Conservation (phyloP, 2,329 filamentous ascomycete species). For the Botrytis porri region DNA sequence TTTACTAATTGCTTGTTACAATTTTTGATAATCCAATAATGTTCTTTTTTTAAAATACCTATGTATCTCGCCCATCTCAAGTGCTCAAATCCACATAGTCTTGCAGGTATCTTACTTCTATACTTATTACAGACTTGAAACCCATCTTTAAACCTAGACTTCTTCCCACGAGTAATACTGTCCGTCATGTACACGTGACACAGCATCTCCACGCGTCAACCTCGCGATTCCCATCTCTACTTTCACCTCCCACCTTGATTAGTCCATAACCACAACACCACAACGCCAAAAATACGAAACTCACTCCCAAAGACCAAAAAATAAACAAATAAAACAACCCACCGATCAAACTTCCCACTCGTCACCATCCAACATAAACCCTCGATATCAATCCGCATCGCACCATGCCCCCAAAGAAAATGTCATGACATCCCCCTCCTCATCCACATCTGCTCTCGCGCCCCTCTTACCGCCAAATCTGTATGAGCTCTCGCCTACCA, state of each 20-base stretch:
- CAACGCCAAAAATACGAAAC: background rate
- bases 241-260: background rate
- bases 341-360: background rate
- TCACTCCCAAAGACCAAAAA: background rate
- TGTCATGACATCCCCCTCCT: constrained; percentile 48
- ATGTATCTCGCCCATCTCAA: background rate
- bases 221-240: constrained; percentile 9
- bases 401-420: constrained; percentile 32
- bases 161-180: background rate
- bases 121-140: background rate
- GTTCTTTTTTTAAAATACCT: too few species aligned
- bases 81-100: background rate
- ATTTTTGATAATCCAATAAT: background rate
- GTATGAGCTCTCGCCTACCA: constrained; percentile 60
- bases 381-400: too few species aligned
- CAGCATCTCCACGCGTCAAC: background rate
- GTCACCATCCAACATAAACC: background rate
- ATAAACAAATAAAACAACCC: background rate
- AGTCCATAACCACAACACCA: background rate
- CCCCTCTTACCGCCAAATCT: constrained; percentile 57
- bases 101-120: too few species aligned
- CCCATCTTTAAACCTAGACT: background rate
- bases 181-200: background rate
- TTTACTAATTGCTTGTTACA: background rate
- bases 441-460: constrained; percentile 32